Percentiles rank a stretch among this genome's conserved stretches.
Evolutionary conservation across 2,329 filamentous ascomycete species (phyloP).

Genomic region (Fusarium secorum): DNA sequence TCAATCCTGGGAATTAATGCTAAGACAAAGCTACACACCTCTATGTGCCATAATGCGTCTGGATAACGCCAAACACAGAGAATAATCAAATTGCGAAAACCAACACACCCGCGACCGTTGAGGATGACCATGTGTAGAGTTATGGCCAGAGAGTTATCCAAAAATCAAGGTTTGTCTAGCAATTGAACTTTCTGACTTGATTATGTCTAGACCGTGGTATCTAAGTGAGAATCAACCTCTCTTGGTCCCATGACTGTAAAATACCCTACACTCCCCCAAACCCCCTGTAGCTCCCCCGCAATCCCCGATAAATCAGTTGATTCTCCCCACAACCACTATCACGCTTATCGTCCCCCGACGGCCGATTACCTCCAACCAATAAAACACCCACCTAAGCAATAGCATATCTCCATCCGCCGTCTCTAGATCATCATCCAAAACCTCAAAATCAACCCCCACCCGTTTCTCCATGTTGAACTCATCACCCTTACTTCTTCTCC

Average conservation of each 20-base stretch:
- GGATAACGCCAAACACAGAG: too few relatives aligned
- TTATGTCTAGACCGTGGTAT: too few relatives aligned
- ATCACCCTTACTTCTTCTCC: rapidly evolving
- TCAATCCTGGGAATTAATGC: too few relatives aligned
- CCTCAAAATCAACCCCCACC: not conserved
- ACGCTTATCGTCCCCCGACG: not conserved
- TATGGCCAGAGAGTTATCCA: too few relatives aligned
- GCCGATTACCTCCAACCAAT: not conserved
- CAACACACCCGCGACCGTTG: too few relatives aligned
- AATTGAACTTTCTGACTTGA: too few relatives aligned
- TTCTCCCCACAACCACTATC: not conserved
- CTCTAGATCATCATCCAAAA: not conserved
- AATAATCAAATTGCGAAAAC: too few relatives aligned
- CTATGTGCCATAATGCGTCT: too few relatives aligned
- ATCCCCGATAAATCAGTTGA: rapidly evolving
- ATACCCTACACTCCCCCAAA: not conserved
- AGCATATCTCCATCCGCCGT: not conserved
- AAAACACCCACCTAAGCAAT: not conserved
- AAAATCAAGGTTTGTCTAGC: too few relatives aligned
- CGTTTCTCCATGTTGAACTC: not conserved
- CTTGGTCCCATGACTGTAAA: rapidly evolving
- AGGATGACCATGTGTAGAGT: too few relatives aligned
- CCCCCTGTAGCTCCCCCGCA: not conserved
- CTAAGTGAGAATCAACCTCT: too few relatives aligned
- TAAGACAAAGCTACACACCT: too few relatives aligned